phyloP scores from a whole-genome alignment of 2,329 filamentous ascomycete genomes.

The Neoarthrinium moseri region DNA sequence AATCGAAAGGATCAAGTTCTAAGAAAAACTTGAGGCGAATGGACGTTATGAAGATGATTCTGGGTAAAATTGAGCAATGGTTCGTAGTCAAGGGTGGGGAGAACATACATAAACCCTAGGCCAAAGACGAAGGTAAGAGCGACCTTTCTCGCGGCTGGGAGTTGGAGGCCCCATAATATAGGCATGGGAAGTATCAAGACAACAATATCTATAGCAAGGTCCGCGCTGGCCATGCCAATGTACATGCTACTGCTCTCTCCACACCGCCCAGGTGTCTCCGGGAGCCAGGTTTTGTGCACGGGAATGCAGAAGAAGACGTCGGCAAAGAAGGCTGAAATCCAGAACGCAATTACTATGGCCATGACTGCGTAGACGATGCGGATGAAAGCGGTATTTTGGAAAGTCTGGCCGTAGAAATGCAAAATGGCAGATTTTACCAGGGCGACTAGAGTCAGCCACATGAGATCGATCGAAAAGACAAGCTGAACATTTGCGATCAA shows the following conservation, averaged over 20 bases:
- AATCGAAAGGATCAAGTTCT: constrained; percentile 13
- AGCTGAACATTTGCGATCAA: constrained; percentile 3
- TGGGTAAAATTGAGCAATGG: background rate
- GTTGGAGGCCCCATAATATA: constrained; percentile 14
- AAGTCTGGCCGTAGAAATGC: constrained; percentile 15
- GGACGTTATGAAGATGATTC: constrained; percentile 13
- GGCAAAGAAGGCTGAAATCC: constrained; percentile 12
- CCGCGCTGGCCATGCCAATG: constrained; percentile 1
- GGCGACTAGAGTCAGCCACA: constrained; percentile 10
- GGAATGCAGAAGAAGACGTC: constrained; percentile 12
- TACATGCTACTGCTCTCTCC: constrained; percentile 9
- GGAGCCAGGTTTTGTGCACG: constrained; percentile 10
- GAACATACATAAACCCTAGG: constrained; percentile 18
- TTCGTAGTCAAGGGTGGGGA: background rate
- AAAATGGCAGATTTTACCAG: constrained; percentile 17
- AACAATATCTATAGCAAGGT: constrained; percentile 12
- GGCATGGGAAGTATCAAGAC: constrained; percentile 15
- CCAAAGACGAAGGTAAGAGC: constrained; percentile 16
- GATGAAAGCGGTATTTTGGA: constrained; percentile 9
- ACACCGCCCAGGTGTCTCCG: constrained; percentile 10
- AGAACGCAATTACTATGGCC: constrained; percentile 9
- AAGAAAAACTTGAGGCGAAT: constrained; percentile 17
- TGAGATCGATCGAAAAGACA: constrained; percentile 10
- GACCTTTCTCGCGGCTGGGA: constrained; percentile 13
- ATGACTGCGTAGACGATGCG: constrained; percentile 5